Percentiles rank a stretch among this genome's conserved stretches.
Evolutionary conservation across 2,329 filamentous ascomycete genomes (phyloP).

Genomic region (Didymella pomorum): DNA sequence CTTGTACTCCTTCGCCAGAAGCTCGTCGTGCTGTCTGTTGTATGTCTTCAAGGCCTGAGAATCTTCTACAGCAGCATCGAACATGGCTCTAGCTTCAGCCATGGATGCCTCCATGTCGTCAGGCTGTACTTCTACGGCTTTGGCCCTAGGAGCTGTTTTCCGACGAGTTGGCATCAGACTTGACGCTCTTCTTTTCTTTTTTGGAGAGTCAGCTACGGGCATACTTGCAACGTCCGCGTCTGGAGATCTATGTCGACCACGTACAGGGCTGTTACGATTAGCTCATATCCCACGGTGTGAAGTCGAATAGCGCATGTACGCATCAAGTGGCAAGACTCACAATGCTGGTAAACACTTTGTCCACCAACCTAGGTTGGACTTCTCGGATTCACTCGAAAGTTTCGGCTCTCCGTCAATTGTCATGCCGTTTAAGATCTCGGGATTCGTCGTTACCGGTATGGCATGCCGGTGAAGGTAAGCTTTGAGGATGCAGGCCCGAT

Average conservation of each 20-base stretch:
- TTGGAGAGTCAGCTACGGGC: constrained; percentile 43
- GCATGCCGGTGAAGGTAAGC: constrained; percentile 29
- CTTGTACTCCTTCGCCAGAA: constrained; percentile 44
- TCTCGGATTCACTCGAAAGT: constrained; percentile 38
- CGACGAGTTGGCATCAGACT: constrained; percentile 26
- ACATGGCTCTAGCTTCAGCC: no score
- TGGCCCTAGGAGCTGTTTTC: constrained; percentile 18
- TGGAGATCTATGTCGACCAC: constrained; percentile 38
- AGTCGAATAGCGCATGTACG: neutral
- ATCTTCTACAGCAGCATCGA: no score
- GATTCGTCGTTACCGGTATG: constrained; percentile 20
- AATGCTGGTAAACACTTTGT: constrained; percentile 42
- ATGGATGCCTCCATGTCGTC: no score
- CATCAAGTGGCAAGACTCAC: constrained; percentile 27
- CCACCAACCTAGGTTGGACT: constrained; percentile 32
- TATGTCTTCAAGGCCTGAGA: constrained; percentile 37
- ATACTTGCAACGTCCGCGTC: constrained; percentile 36
- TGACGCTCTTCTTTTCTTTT: constrained; percentile 44
- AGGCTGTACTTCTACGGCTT: constrained; percentile 23
- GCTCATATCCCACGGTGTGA: no score
- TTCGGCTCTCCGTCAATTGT: constrained; percentile 39
- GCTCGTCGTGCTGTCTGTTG: constrained; percentile 26
- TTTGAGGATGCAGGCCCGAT: constrained; percentile 8
- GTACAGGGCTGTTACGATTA: constrained; percentile 38
- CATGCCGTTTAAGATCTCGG: constrained; percentile 34